Conservation (phyloP, 176 grass and related monocot genomes). For the Miscanthus lutarioriparius region DNA sequence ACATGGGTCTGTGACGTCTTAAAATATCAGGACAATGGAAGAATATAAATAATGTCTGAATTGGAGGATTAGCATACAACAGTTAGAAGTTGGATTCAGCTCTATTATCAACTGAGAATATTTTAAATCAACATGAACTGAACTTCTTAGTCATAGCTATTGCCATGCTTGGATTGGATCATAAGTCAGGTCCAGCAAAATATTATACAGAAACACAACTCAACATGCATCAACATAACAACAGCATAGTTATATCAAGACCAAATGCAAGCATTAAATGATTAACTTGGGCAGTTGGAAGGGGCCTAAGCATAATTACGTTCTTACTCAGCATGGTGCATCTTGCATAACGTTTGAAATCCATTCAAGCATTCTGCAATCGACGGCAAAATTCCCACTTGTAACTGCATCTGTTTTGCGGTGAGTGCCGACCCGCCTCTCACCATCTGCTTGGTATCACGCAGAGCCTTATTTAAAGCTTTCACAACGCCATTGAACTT, state of each 20-base stretch:
- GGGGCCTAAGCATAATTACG: constrained; percentile 9
- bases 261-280: neutral
- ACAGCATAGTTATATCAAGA: neutral
- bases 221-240: neutral
- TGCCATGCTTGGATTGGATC: constrained; percentile 1
- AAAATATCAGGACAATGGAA: neutral
- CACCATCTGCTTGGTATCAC: constrained; percentile 65
- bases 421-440: constrained; percentile 53
- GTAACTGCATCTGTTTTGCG: constrained; percentile 64
- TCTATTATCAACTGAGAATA: constrained; percentile 8
- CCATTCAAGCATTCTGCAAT: constrained; percentile 71
- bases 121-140: neutral
- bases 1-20: neutral
- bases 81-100: neutral
- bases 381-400: constrained; percentile 69
- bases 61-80: neutral
- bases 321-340: constrained; percentile 77
- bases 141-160: neutral
- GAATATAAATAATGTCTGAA: neutral
- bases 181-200: neutral
- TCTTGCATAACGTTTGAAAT: constrained; percentile 53
- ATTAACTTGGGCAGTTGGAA: neutral
- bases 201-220: neutral
- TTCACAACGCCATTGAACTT: constrained; percentile 59
- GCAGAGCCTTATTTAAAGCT: constrained; percentile 60